These are phyloP conservation scores for Russula compacta DNA, from an alignment of 768 basidiomycete species.

Conservation along the genomic window DNA sequence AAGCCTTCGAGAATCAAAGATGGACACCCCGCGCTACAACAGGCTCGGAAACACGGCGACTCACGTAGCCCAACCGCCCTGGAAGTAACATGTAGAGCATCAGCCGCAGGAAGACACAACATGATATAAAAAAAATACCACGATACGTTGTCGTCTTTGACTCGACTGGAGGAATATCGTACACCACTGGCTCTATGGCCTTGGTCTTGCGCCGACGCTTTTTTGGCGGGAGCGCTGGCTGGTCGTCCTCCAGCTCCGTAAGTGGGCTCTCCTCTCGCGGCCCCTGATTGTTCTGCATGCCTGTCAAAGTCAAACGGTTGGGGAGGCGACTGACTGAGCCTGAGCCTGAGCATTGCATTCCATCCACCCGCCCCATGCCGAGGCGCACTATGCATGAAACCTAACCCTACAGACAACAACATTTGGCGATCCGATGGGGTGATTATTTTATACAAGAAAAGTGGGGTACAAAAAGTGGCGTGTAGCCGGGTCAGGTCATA, in stretches of 20 bases:
- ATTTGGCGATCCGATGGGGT: not conserved
- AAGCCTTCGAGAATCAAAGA: slow-evolving; percentile 40
- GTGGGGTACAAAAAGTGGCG: not conserved
- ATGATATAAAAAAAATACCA: slow-evolving; percentile 37
- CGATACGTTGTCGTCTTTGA: slow-evolving; percentile 58
- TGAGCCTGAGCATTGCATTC: no score
- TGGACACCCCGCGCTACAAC: not conserved
- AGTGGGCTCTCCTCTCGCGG: slow-evolving; percentile 17
- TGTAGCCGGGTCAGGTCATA: not conserved
- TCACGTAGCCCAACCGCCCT: slow-evolving; percentile 19
- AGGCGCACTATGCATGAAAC: not conserved
- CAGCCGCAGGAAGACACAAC: slow-evolving; percentile 18
- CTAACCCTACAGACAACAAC: not conserved
- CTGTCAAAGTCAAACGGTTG: no score
- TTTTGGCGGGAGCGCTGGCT: slow-evolving; percentile 11
- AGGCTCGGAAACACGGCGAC: not conserved
- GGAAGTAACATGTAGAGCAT: not conserved
- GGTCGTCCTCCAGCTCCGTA: slow-evolving; percentile 18
- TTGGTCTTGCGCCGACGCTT: slow-evolving; percentile 28
- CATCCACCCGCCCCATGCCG: no score
- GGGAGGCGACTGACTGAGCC: no score
- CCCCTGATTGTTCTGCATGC: not conserved
- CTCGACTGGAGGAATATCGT: slow-evolving; percentile 65
- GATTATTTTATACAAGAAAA: not conserved
- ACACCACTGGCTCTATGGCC: slow-evolving; percentile 41